Evolutionary conservation across 2,329 filamentous ascomycete species (phyloP), one percentile per base, ranked within the genome.

Genomic region (Xylaria sp.): DNA sequence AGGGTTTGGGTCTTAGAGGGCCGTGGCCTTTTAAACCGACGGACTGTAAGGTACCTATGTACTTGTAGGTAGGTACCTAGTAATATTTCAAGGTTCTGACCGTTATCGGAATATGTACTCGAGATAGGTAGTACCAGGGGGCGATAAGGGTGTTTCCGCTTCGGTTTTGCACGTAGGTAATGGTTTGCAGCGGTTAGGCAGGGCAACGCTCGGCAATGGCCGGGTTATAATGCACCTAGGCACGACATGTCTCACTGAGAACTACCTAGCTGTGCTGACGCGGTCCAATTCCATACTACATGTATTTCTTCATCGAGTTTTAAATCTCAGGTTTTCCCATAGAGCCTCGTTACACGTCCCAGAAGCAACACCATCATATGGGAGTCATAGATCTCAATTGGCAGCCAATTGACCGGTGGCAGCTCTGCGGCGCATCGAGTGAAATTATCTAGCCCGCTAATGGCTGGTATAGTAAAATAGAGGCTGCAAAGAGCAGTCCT

Each of bases 181-280:
- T 70, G 70, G 70, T 61, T 72, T 59, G 39, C 65, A 39, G 34
- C 75, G 74, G 76, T 62, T 70, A 73, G 52, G 28, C 10, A 69
- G 73, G 76, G 76, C 72, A 77, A 77, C 74, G 65, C 50, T 54
- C 76, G 76, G 76, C 72, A 76, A 76, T 74, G 70, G 57, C 23
- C 76, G 76, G 76, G 71, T 70, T 55, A 61, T 28, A 54, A 44
- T 37, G 39, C 18, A 34, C 54, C 23, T 32, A 28, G 46, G 12
- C 66, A 39, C 28, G 56, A 65, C 69, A 70, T 70, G 25, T 54
- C 20, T 46, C 18, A 15, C 18, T 69, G 67, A 66, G 37, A 58
- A 61, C 39, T 28, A 28, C 28, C 23, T 3, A 25, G 23, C 28
- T 28, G 28, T 32, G 28, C 46, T 20, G 18, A 56, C 6, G 64